Conservation (phyloP, 2,329 filamentous ascomycete genomes). For the Ceratocystis cacaofunesta region DNA sequence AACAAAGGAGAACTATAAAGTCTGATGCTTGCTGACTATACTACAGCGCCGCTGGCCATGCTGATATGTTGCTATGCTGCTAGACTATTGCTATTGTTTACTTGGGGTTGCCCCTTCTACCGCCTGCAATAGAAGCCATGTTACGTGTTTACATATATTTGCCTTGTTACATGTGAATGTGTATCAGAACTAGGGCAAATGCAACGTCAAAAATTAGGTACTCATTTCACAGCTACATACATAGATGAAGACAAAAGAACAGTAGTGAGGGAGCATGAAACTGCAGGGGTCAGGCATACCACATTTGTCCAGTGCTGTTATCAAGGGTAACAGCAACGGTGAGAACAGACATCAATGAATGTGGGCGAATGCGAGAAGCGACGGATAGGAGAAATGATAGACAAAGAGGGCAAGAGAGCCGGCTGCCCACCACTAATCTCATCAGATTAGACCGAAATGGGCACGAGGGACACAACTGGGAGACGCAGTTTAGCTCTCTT, state of each 20-base stretch:
- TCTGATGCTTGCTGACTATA: too few species aligned
- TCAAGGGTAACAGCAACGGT: not conserved
- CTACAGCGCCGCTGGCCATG: too few species aligned
- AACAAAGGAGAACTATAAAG: too few species aligned
- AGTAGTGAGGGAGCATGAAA: not conserved
- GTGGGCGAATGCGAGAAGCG: not conserved
- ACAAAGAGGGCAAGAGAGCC: not conserved
- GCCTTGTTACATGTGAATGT: not conserved
- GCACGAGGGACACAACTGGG: too few species aligned
- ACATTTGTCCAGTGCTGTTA: not conserved
- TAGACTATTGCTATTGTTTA: too few species aligned
- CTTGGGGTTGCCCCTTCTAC: not conserved
- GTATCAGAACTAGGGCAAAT: not conserved
- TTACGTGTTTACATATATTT: not conserved
- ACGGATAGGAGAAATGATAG: not conserved
- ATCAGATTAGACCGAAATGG: too few species aligned
- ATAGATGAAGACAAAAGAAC: not conserved
- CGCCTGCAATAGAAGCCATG: not conserved
- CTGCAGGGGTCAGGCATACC: not conserved
- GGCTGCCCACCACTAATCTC: too few species aligned
- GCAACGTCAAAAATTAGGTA: not conserved
- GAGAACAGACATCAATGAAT: not conserved
- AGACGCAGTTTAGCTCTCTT: too few species aligned
- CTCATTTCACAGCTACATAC: not conserved
- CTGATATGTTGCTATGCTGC: too few species aligned